Evolutionary conservation across 768 basidiomycete genomes (phyloP).

Genomic region (Leccinum arenicola): DNA sequence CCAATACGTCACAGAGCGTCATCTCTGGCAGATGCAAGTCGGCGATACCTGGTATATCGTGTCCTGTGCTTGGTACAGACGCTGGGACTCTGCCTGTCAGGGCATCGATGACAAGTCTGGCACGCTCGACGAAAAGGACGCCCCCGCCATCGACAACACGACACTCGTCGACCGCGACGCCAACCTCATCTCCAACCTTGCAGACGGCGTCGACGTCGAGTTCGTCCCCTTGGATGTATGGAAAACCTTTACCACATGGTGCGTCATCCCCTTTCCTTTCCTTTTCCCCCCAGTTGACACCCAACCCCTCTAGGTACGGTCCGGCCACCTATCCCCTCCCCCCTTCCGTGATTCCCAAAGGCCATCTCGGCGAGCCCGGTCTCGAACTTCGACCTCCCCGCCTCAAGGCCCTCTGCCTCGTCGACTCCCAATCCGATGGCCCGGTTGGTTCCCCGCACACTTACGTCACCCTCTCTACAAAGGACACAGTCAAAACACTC

Average conservation of each 20-base stretch:
- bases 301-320: conserved; percentile 63
- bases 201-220: conserved; percentile 70
- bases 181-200: conserved; percentile 39
- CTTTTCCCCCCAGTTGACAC: conserved; percentile 1
- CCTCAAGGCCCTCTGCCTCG: conserved; percentile 53
- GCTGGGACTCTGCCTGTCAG: conserved; percentile 71
- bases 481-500: conserved; percentile 46
- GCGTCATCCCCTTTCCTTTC: conserved; percentile 1
- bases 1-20: conserved; percentile 46
- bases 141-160: conserved; percentile 78
- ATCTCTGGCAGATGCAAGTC: conserved; percentile 47
- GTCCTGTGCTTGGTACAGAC: conserved; percentile 66
- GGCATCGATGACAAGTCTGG: conserved; percentile 71
- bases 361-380: conserved; percentile 44
- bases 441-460: conserved; percentile 30
- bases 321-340: conserved; percentile 51
- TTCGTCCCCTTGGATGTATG: conserved; percentile 74
- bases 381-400: conserved; percentile 74
- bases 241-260: conserved; percentile 65
- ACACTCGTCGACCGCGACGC: conserved; percentile 56
- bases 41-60: conserved; percentile 83
- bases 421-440: conserved; percentile 25
- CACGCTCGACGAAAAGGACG: conserved; percentile 52
- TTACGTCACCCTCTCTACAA: conserved; percentile 48
- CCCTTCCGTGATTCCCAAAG: conserved; percentile 64